Conservation (phyloP, 176 grass and related monocot genomes). For the Zoysia pacifica region DNA sequence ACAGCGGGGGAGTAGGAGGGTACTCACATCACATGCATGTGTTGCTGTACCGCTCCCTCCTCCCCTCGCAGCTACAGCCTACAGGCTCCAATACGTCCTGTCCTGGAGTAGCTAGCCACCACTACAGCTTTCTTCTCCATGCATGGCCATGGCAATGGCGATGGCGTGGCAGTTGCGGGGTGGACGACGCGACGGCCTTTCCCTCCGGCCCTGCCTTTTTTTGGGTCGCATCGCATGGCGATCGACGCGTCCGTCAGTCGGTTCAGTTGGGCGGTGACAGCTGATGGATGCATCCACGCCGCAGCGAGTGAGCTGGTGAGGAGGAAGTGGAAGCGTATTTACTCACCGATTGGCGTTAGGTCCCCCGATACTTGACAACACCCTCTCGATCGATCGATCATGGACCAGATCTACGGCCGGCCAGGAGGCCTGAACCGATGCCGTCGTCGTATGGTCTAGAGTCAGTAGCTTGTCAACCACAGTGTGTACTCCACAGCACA, state of each 20-base stretch:
- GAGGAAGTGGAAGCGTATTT: background rate
- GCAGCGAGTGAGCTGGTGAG: background rate
- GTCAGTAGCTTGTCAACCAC: background rate
- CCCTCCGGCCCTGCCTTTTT: slow-evolving; percentile 33
- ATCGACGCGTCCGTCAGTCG: background rate
- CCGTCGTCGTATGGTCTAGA: background rate
- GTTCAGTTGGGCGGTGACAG: background rate
- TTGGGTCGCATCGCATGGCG: slow-evolving; percentile 31
- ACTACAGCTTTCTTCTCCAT: background rate
- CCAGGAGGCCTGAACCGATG: background rate
- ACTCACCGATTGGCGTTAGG: slow-evolving; percentile 13
- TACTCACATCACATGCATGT: background rate
- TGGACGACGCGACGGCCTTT: slow-evolving; percentile 28
- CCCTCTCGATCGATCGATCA: background rate
- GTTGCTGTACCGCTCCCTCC: background rate
- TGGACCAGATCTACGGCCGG: slow-evolving; percentile 14
- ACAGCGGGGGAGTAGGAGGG: background rate
- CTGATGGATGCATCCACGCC: background rate
- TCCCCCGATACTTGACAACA: slow-evolving; percentile 2
- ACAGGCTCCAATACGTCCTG: background rate
- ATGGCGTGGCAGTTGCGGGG: background rate
- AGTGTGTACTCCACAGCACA: background rate
- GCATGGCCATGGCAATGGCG: background rate
- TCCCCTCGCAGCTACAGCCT: background rate
- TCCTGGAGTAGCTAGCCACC: background rate